Evolutionary conservation across 352 stramenopile genomes (phyloP), one percentile per base, ranked within the genome.

Genomic region (Thraustochytrium striatum): DNA sequence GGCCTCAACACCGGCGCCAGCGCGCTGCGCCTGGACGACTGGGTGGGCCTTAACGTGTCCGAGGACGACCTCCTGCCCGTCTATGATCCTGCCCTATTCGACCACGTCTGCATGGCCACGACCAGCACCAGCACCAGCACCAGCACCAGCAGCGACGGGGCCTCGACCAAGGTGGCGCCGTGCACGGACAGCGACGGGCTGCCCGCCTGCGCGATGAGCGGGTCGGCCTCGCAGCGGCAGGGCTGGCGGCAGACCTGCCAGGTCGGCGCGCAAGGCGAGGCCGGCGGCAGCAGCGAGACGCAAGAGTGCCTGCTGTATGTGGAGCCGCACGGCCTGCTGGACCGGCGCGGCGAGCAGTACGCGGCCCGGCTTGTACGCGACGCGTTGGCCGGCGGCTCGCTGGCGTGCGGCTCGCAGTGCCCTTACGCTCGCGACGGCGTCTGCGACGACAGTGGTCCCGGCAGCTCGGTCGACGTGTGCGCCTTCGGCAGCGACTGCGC

Each of bases 321-420:
- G 13, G 9, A 33, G n/a, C n/a, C n/a, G n/a, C n/a, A 28, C 30
- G 59, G 59, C 36, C 39, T 47, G 39, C 44, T 70, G 0, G 33
- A 52, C 19, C 3, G 11, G 21, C 9, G 5, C 25, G 59, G 59
- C 36, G 41, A 52, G 19, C 35, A 38, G 35, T 33, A 30, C n/a
- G n/a, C n/a, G n/a, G n/a, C n/a, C n/a, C n/a, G n/a, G n/a, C n/a
- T n/a, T n/a, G n/a, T n/a, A n/a, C n/a, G n/a, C n/a, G n/a, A n/a
- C n/a, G n/a, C n/a, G n/a, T n/a, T n/a, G n/a, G n/a, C n/a, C n/a
- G n/a, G n/a, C n/a, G n/a, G n/a, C n/a, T n/a, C n/a, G n/a, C n/a
- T n/a, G 16, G 8, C 50, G n/a, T 85, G 82, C 52, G 53, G 47
- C 33, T 83, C 84, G 44, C 72, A 69, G 52, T 85, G 82, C 78